Base-by-base conservation (phyloP, 2,329 filamentous ascomycete genomes). In the Intubia oerlemansii region DNA sequence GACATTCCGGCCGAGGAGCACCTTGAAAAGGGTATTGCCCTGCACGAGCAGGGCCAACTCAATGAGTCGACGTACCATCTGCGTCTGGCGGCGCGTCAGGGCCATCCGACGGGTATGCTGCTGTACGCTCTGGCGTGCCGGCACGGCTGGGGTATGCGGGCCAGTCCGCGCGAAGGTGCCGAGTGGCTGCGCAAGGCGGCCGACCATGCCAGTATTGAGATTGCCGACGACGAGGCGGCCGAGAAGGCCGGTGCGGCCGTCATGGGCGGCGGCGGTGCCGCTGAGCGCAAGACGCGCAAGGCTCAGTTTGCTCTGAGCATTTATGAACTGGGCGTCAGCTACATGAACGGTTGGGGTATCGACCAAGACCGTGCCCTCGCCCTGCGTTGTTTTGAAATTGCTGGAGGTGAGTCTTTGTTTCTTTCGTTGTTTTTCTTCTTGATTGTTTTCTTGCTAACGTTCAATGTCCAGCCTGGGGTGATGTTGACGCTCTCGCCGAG, bases 301-400 rank as follows among this genome's bases (percentile, higher is more conserved):
- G 84, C 84, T 9, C 85, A 95, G 43, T 92, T 95, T 48, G 88
- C 85, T 1, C 60, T 95, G 25, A 88, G 82, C 42, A 84, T 95
- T 30, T 98, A 98, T 42, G 88, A 98, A 52, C 61, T 98, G 15
- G 88, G 88, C 4, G 82, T 93, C 16, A 91, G 81, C 45, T 85
- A 95, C 46, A 82, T 93, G 69, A 93, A 98, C 42, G 88, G 88
- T 5, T 98, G 88, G 88, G 88, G 88, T 11, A 90, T 91, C 22
- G 71, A 85, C 40, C 82, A 91, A 50, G 88, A 98, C 46, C 91
- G 88, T 47, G 54, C 66, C 5, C 62, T 95, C 34, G 88, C 82
- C 1, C 52, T 98, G 42, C 66, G 82, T 30, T 98, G 88, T 47
- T 98, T 93, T 46, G 88, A 98, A 49, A 92, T 95, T 41, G 88